These are phyloP conservation scores for Ceratocystis alfenasii DNA, from an alignment of 2,329 filamentous ascomycete species.

Conservation along the genomic window DNA sequence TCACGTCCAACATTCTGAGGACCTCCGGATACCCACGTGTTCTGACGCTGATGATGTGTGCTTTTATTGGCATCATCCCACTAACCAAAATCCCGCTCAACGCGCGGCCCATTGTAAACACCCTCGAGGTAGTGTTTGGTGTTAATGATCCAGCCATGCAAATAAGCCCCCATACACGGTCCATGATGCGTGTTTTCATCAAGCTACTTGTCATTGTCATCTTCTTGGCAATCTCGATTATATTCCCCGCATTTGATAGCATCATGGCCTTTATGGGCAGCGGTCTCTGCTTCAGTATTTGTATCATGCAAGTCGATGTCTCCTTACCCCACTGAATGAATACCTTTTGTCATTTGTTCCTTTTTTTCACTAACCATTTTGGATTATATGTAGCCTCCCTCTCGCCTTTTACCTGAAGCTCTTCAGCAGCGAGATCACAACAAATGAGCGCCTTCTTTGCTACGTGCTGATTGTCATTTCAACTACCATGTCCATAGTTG, in stretches of 20 bases:
- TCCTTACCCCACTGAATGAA: not conserved
- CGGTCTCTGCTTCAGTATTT: conserved; percentile 85
- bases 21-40: conserved; percentile 60
- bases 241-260: conserved; percentile 67
- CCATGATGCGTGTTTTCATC: conserved; percentile 35
- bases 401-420: conserved; percentile 83
- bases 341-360: not conserved
- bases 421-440: conserved; percentile 59
- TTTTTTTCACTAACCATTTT: not conserved
- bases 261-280: conserved; percentile 88
- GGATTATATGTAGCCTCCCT: conserved; percentile 43
- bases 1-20: conserved; percentile 78
- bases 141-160: conserved; percentile 42
- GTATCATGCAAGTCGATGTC: conserved; percentile 52
- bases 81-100: conserved; percentile 91
- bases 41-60: conserved; percentile 66
- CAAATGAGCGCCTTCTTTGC: conserved; percentile 51
- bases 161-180: conserved; percentile 31
- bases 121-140: conserved; percentile 67
- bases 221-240: conserved; percentile 61
- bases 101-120: conserved; percentile 75
- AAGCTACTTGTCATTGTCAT: conserved; percentile 55
- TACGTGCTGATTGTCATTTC: conserved; percentile 61
- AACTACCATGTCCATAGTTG: conserved; percentile 56
- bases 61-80: conserved; percentile 84